Conservation (phyloP, 129 eudicot species). For the Tagetes erecta region DNA sequence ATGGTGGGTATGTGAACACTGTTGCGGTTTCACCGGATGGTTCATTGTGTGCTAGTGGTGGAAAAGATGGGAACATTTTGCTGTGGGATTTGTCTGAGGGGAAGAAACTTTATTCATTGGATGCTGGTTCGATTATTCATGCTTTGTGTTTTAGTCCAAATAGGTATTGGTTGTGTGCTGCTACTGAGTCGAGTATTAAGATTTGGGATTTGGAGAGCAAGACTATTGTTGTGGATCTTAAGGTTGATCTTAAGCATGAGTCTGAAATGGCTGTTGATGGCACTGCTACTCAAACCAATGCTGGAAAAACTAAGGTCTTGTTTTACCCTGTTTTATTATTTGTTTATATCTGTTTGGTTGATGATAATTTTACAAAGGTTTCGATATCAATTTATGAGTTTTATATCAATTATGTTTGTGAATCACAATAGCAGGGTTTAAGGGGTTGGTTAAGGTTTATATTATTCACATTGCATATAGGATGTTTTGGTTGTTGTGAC, state of each 20-base stretch:
- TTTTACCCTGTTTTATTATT: background rate
- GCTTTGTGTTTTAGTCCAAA: slow-evolving; percentile 68
- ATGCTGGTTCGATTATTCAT: slow-evolving; percentile 58
- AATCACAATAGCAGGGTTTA: too few relatives aligned
- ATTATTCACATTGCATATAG: too few relatives aligned
- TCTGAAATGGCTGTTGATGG: slow-evolving; percentile 64
- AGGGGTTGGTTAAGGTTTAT: too few relatives aligned
- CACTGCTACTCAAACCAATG: slow-evolving; percentile 45
- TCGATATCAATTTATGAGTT: background rate
- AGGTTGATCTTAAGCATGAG: slow-evolving; percentile 71
- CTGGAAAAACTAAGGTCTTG: slow-evolving; percentile 39
- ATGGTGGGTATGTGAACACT: slow-evolving; percentile 53
- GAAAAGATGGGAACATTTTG: slow-evolving; percentile 68
- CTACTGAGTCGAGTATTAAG: slow-evolving; percentile 67
- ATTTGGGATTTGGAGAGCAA: slow-evolving; percentile 77
- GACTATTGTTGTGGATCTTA: slow-evolving; percentile 56
- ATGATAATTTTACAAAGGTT: too few relatives aligned
- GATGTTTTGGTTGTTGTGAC: too few relatives aligned
- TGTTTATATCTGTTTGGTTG: too few relatives aligned
- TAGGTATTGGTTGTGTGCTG: slow-evolving; percentile 81
- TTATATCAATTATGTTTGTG: too few relatives aligned
- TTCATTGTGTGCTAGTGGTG: slow-evolving; percentile 77
- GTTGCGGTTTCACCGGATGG: slow-evolving; percentile 79
- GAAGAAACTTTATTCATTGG: slow-evolving; percentile 56
- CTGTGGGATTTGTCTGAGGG: slow-evolving; percentile 86